Evolutionary conservation across 2,329 filamentous ascomycete genomes (phyloP).

Genomic region (Aspergillus novoparasiticus): DNA sequence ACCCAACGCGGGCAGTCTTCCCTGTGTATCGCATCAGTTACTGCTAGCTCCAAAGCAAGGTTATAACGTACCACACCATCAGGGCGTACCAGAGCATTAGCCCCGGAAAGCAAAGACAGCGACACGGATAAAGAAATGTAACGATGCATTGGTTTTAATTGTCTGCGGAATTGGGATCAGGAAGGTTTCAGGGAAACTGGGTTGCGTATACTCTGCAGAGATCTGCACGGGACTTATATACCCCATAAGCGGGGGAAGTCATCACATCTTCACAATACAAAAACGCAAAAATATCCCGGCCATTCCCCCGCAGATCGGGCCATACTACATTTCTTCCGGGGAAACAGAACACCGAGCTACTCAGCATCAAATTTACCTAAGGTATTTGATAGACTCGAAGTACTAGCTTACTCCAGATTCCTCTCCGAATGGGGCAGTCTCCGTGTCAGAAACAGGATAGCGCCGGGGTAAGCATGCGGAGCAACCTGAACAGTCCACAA

Average conservation of each 20-base stretch:
- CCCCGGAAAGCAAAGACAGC: conserved; percentile 21
- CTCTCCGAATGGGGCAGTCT: background rate
- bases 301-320: background rate
- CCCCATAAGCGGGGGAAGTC: background rate
- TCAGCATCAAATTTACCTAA: too few species aligned
- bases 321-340: background rate
- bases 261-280: too few species aligned
- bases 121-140: background rate
- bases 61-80: conserved; percentile 29
- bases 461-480: background rate
- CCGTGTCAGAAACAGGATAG: background rate
- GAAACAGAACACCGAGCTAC: background rate
- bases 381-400: background rate
- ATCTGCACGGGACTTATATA: background rate
- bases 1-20: conserved; percentile 39
- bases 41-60: background rate
- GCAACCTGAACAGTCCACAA: background rate
- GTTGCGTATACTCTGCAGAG: background rate
- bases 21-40: conserved; percentile 18
- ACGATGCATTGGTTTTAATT: background rate
- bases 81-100: conserved; percentile 28
- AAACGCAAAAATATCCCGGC: background rate
- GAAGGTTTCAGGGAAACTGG: too few species aligned
- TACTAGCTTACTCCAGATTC: background rate
- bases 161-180: background rate